Percentiles rank a stretch among this genome's conserved stretches.
Evolutionary conservation across 2,329 filamentous ascomycete genomes (phyloP).

Genomic region (Alternaria rosae): DNA sequence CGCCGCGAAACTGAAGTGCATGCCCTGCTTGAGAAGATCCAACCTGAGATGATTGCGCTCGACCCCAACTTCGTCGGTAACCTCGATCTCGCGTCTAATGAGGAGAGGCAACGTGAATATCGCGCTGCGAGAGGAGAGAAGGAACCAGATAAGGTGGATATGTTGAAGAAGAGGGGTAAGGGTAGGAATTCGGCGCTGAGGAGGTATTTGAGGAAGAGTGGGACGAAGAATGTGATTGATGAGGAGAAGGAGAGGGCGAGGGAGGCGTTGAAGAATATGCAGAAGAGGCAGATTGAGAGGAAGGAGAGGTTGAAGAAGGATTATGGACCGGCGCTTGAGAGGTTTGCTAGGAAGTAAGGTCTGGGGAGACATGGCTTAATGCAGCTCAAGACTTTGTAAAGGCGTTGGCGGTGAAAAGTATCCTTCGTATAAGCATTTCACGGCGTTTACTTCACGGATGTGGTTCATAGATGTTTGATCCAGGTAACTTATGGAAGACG

Average conservation of each 20-base stretch:
- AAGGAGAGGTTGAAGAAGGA: conserved; percentile 67
- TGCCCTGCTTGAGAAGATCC: conserved; percentile 88
- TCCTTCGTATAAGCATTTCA: conserved; percentile 11
- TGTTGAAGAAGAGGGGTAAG: conserved; percentile 76
- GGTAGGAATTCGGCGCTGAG: conserved; percentile 90
- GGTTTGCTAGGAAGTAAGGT: conserved; percentile 75
- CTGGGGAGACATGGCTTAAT: not conserved
- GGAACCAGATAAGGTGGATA: conserved; percentile 64
- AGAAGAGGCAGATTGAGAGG: conserved; percentile 37
- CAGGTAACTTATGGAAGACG: not conserved
- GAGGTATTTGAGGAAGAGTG: conserved; percentile 90
- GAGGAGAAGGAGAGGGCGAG: conserved; percentile 89
- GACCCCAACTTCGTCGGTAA: conserved; percentile 92
- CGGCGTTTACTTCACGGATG: conserved; percentile 14
- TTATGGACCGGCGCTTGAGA: conserved; percentile 82
- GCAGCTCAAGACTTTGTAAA: not conserved
- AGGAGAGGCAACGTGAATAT: conserved; percentile 77
- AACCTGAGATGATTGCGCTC: conserved; percentile 95
- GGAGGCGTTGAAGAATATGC: conserved; percentile 70
- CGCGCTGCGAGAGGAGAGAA: conserved; percentile 73
- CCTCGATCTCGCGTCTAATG: conserved; percentile 80
- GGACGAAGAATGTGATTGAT: conserved; percentile 92
- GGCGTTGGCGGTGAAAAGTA: conserved; percentile 1
- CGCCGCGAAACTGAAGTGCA: conserved; percentile 92
- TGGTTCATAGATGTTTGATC: not conserved